Conservation (phyloP, 108 stramenopile species). For the Nannochloropsis salina region DNA sequence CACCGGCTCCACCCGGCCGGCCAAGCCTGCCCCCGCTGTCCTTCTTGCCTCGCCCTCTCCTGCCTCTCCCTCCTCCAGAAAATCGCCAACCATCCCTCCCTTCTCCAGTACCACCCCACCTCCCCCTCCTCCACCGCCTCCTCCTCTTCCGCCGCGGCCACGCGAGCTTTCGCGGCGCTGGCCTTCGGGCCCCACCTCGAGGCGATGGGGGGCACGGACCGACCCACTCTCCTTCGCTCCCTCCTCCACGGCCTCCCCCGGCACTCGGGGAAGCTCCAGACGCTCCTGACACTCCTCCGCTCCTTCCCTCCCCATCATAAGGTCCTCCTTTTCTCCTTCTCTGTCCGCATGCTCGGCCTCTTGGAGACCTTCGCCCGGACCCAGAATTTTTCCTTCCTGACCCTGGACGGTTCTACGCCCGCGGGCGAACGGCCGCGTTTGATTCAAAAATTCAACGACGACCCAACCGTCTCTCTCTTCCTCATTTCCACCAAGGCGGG, state of each 20-base stretch:
- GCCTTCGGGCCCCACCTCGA: conserved; percentile 11
- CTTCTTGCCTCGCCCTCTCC: conserved; percentile 38
- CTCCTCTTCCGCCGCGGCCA: background rate
- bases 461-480: conserved; percentile 62
- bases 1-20: conserved; percentile 35
- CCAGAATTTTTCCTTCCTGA: conserved; percentile 55
- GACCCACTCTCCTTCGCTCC: conserved; percentile 31
- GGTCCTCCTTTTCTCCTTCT: conserved; percentile 44
- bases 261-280: conserved; percentile 37
- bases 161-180: background rate
- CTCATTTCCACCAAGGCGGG: conserved; percentile 81
- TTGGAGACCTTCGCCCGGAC: conserved; percentile 30
- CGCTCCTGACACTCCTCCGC: conserved; percentile 49
- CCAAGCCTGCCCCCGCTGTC: conserved; percentile 39
- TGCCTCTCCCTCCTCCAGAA: conserved; percentile 43
- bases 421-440: conserved; percentile 59
- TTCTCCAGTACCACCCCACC: conserved; percentile 45
- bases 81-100: conserved; percentile 53
- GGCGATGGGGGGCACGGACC: conserved; percentile 24
- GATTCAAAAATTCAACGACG: conserved; percentile 70
- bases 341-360: conserved; percentile 40
- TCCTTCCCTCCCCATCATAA: conserved; percentile 50
- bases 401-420: conserved; percentile 80
- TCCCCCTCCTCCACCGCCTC: background rate
- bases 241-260: conserved; percentile 37